phyloP scores from a whole-genome alignment of 768 basidiomycete species.

The Psilocybe tampanensis region DNA sequence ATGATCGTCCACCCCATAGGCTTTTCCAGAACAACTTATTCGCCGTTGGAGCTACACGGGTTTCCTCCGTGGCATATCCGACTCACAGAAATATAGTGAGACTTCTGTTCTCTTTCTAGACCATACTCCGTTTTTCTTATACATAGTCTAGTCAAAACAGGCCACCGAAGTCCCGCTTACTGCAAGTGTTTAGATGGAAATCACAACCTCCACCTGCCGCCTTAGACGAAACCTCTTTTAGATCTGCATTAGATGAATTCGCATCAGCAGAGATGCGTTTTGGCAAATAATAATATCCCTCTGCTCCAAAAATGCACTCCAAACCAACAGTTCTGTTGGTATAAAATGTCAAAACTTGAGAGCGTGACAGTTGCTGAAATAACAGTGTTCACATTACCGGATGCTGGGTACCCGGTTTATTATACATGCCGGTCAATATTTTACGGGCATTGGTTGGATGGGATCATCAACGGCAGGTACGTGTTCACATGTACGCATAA shows the following conservation, averaged over 20 bases:
- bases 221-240: constrained; percentile 59
- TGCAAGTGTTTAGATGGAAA: constrained; percentile 11
- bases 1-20: constrained; percentile 71
- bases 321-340: neutral
- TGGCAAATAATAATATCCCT: constrained; percentile 54
- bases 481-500: too few species aligned
- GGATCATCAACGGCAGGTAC: too few species aligned
- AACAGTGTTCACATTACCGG: neutral
- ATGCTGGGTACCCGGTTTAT: neutral
- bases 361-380: neutral
- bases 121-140: constrained; percentile 7
- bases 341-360: neutral
- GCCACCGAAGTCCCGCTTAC: constrained; percentile 14
- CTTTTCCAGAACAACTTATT: constrained; percentile 32
- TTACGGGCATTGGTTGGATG: too few species aligned
- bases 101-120: neutral
- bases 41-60: constrained; percentile 67
- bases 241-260: constrained; percentile 75
- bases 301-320: neutral
- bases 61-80: constrained; percentile 89
- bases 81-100: constrained; percentile 76
- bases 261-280: constrained; percentile 76
- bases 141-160: constrained; percentile 31
- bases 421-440: too few species aligned
- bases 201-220: constrained; percentile 20